Conservation (phyloP, 345 rosid species). For the Gossypioides kirkii region DNA sequence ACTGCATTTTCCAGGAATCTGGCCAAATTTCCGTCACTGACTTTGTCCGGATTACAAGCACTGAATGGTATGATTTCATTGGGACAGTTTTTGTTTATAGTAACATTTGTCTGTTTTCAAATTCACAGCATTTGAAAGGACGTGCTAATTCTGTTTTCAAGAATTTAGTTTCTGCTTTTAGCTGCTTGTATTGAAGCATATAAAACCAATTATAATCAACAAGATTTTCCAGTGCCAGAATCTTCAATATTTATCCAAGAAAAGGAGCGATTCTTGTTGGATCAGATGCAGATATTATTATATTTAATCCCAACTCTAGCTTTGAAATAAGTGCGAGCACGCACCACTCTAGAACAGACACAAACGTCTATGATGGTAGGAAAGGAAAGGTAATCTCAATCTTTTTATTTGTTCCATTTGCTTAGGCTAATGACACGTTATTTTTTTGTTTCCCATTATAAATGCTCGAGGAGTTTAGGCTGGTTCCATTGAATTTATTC, state of each 20-base stretch:
- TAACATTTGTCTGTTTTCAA: background rate
- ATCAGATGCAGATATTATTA: conserved; percentile 95
- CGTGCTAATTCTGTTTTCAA: background rate
- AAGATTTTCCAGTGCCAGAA: conserved; percentile 59
- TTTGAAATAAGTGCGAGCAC: conserved; percentile 60
- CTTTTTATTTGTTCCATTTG: background rate
- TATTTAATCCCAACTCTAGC: conserved; percentile 81
- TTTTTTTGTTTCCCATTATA: background rate
- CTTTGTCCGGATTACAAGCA: conserved; percentile 71
- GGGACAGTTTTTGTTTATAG: background rate
- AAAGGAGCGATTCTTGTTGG: conserved; percentile 93
- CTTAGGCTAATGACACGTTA: background rate
- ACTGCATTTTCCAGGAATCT: conserved; percentile 45
- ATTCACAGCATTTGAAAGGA: background rate
- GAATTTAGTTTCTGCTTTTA: background rate
- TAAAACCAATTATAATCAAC: background rate
- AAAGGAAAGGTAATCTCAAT: conserved; percentile 62
- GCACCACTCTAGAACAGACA: conserved; percentile 86
- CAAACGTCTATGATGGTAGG: conserved; percentile 78
- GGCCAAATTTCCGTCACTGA: conserved; percentile 71
- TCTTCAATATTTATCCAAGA: conserved; percentile 87
- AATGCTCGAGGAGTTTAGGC: background rate
- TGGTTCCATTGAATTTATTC: background rate
- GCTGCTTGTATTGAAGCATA: conserved; percentile 1
- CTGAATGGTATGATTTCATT: conserved; percentile 54